phyloP scores from a whole-genome alignment of 176 grass and related monocot species.

The Musa acuminata region DNA sequence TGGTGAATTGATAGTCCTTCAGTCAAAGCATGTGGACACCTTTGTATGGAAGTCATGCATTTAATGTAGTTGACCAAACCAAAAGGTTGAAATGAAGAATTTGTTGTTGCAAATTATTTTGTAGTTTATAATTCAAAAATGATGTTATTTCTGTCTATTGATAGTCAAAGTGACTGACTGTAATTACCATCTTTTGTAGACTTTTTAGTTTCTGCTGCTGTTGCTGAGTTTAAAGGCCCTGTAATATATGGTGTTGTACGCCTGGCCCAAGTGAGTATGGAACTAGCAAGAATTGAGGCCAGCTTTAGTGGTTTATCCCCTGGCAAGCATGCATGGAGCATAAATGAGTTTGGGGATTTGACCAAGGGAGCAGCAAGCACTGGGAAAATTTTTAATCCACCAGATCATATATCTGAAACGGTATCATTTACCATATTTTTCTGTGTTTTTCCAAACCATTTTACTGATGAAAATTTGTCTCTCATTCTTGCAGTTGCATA shows the following conservation, averaged over 20 bases:
- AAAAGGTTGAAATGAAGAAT: background rate
- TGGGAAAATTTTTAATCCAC: slow-evolving; percentile 64
- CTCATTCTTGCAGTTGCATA: background rate
- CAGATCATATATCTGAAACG: slow-evolving; percentile 39
- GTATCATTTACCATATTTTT: slow-evolving; percentile 23
- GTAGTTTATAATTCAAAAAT: background rate
- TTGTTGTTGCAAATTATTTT: background rate
- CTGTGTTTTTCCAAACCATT: slow-evolving; percentile 2
- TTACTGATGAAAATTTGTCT: slow-evolving; percentile 6
- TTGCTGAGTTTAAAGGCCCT: slow-evolving; percentile 89
- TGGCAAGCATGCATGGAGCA: slow-evolving; percentile 95
- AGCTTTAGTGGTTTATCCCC: slow-evolving; percentile 84
- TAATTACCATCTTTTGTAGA: slow-evolving; percentile 35
- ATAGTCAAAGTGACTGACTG: slow-evolving; percentile 7
- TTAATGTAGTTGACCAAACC: too few relatives aligned
- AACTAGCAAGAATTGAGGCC: slow-evolving; percentile 70
- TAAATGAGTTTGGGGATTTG: slow-evolving; percentile 92
- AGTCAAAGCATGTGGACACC: too few relatives aligned
- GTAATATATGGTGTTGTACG: slow-evolving; percentile 83
- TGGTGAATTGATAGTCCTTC: too few relatives aligned
- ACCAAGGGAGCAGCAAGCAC: slow-evolving; percentile 80
- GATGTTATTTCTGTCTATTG: background rate
- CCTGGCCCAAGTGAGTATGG: slow-evolving; percentile 90
- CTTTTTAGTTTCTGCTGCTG: slow-evolving; percentile 72
- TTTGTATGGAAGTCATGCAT: too few relatives aligned